Evolutionary conservation across 2,329 filamentous ascomycete species (phyloP), one percentile per base, ranked within the genome.

Genomic region (Tolypocladium ophioglossoides): DNA sequence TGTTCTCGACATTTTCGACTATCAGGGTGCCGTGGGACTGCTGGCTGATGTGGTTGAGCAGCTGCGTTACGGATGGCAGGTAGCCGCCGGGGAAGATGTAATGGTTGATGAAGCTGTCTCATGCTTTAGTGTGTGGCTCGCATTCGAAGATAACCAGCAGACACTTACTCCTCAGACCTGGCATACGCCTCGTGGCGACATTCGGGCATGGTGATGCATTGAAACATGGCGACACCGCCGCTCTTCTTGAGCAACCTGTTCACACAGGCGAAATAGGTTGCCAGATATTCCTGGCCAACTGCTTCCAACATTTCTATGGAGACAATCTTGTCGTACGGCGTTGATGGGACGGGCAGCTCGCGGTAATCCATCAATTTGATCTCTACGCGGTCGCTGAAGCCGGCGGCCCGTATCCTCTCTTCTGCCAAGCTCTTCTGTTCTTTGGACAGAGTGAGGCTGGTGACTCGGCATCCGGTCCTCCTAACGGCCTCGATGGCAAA

Each of bases 61-160:
- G 69, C 59, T 83, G 78, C 16, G 74, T 79, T 35, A 76, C 74
- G 3, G 77, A 78, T 0, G 82, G 82, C 8, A 90, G 71, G 63
- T 89, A 85, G 1, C 86, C 87, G n/a, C 86, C 86, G 0, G 86
- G 87, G 68, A 91, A 90, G 53, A 90, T 89, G 68, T 90, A 88
- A 57, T 84, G 82, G 55, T 85, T 80, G 64, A 90, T 89, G 68
- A 90, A 90, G 64, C 75, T 77, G 55, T 4, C 18, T 2, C 3
- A 32, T 10, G 49, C 12, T 12, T 54, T 24, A 46, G 35, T 40
- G 12, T 9, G 16, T 10, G 40, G 41, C 27, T 46, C 6, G 14
- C 10, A 9, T 46, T 46, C 41, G 41, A 35, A 46, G 24, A 20
- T 9, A 39, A 18, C 18, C 14, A 18, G 3, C 22, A 14, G 16